phyloP scores from a whole-genome alignment of 139 green algal genomes.

The Bryopsis sp. region DNA sequence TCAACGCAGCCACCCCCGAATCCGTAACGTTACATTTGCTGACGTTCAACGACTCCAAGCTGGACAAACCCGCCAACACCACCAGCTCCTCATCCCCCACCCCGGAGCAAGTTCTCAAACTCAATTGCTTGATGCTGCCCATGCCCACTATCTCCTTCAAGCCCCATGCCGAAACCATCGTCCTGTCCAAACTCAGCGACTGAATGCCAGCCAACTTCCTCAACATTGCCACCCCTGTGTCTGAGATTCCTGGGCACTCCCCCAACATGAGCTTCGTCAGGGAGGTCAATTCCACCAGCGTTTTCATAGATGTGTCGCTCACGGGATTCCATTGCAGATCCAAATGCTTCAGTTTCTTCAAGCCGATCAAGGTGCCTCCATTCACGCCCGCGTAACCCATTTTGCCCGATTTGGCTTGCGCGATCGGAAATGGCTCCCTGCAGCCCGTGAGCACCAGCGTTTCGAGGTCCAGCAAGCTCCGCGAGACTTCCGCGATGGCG shows the following conservation, averaged over 20 bases:
- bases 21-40: conserved; percentile 12
- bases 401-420: too few relatives aligned
- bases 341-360: not conserved
- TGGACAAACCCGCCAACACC: not conserved
- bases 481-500: not conserved
- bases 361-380: not conserved
- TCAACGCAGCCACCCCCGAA: not conserved
- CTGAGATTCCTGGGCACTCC: conserved; percentile 14
- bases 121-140: not conserved
- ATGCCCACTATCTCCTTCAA: not conserved
- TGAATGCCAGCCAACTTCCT: not conserved
- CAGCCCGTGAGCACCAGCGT: conserved; percentile 11
- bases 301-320: not conserved
- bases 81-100: not conserved
- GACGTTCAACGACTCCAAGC: not conserved
- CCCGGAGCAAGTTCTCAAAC: conserved; percentile 12
- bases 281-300: not conserved
- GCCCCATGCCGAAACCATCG: not conserved
- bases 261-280: conserved; percentile 4
- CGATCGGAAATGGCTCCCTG: not conserved
- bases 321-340: conserved; percentile 17
- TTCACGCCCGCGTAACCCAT: conserved; percentile 16
- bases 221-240: not conserved
- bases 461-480: not conserved
- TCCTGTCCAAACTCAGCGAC: conserved; percentile 10